These are phyloP conservation scores for Dentipellis fragilis DNA, from an alignment of 768 basidiomycete species.

Conservation along the genomic window DNA sequence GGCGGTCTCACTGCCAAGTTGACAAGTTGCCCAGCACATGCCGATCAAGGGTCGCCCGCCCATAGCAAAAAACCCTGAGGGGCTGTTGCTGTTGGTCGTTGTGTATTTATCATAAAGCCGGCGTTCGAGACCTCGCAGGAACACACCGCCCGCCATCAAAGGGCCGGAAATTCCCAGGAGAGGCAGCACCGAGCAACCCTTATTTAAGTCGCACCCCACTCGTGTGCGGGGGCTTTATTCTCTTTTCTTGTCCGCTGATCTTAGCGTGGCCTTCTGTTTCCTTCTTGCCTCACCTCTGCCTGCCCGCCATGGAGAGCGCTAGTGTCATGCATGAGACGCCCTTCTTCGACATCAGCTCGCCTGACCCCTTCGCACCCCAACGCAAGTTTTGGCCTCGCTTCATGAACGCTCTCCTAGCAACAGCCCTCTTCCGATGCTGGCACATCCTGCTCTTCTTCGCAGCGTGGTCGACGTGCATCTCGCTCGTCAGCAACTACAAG, in stretches of 20 bases:
- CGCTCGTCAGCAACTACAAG: constrained; percentile 38
- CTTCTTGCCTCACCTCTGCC: not conserved
- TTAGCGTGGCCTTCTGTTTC: no score
- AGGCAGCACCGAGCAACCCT: no score
- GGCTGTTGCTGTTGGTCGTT: no score
- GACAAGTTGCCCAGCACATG: no score
- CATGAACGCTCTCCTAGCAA: constrained; percentile 24
- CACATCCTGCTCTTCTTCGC: constrained; percentile 56
- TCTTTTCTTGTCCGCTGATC: not conserved
- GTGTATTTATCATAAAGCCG: no score
- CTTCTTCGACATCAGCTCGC: not conserved
- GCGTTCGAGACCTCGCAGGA: no score
- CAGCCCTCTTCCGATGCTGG: constrained; percentile 49
- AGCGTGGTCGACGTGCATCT: constrained; percentile 51
- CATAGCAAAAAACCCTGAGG: no score
- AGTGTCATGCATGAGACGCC: not conserved
- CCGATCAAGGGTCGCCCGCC: no score
- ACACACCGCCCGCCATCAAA: no score
- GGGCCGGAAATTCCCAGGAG: no score
- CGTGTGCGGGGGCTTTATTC: not conserved
- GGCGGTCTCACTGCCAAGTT: no score
- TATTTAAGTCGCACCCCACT: no score
- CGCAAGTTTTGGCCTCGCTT: constrained; percentile 7
- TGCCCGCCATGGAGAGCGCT: not conserved
- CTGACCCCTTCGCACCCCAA: constrained; percentile 14